Percentiles rank a stretch among this genome's conserved stretches.
These are phyloP conservation scores for Agrostemma githago DNA, from an alignment of 148 eudicot genomes.

Conservation along the genomic window DNA sequence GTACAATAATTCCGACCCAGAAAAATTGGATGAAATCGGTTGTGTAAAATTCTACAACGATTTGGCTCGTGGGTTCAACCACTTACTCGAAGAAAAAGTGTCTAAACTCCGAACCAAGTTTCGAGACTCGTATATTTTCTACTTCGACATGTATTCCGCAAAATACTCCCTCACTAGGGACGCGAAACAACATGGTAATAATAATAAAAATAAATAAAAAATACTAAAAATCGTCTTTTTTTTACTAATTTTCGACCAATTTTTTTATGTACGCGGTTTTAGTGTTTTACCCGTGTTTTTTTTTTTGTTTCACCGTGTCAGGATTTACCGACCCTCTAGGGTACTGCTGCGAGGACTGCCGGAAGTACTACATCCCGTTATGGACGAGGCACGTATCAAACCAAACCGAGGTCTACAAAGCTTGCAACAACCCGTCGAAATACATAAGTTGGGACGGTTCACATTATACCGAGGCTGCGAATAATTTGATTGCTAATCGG, in stretches of 20 bases:
- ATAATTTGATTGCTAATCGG: neutral
- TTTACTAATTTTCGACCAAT: neutral
- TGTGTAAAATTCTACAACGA: conserved; percentile 49
- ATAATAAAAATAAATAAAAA: too few species aligned
- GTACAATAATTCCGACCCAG: conserved; percentile 25
- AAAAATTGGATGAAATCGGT: conserved; percentile 42
- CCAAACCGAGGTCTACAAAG: neutral
- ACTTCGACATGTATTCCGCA: conserved; percentile 55
- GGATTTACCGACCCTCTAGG: neutral
- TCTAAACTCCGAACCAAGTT: conserved; percentile 28
- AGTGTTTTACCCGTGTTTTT: neutral
- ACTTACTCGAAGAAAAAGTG: conserved; percentile 37
- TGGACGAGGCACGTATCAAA: neutral
- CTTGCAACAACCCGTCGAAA: neutral
- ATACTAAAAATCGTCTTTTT: neutral
- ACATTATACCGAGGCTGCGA: conserved; percentile 8
- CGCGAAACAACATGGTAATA: conserved; percentile 42
- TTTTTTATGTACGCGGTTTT: neutral
- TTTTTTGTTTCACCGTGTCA: neutral
- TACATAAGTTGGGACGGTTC: neutral
- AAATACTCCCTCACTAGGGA: conserved; percentile 48
- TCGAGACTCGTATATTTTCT: conserved; percentile 39
- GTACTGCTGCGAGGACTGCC: neutral
- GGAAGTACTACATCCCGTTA: neutral
- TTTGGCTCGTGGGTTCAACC: conserved; percentile 53